Evolutionary conservation across 805 yeast species (phyloP).

Genomic region (Metschnikowia baotianmanensis): DNA sequence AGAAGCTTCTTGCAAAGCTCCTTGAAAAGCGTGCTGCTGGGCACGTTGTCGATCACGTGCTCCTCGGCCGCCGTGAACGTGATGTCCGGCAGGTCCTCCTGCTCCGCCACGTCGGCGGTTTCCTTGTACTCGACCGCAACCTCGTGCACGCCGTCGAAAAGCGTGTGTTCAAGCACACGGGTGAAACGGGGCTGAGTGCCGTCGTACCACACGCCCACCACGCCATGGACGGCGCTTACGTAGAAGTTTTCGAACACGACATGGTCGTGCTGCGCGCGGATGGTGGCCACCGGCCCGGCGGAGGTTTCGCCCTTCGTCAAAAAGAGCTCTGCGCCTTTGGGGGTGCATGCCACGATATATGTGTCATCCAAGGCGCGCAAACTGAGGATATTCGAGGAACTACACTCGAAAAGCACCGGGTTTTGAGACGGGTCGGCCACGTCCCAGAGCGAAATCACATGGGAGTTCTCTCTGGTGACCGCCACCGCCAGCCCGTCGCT

Average conservation of each 20-base stretch:
- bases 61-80: conserved; percentile 23
- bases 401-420: conserved; percentile 5
- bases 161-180: conserved; percentile 15
- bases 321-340: conserved; percentile 33
- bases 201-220: conserved; percentile 41
- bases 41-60: conserved; percentile 24
- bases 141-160: conserved; percentile 17
- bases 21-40: conserved; percentile 23
- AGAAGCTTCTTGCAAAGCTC: conserved; percentile 22
- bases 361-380: conserved; percentile 8
- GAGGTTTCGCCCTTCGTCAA: conserved; percentile 11
- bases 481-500: conserved; percentile 8
- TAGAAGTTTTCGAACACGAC: conserved; percentile 27
- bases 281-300: conserved; percentile 12
- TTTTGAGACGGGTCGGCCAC: conserved; percentile 6
- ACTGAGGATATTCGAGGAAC: conserved; percentile 5
- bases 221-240: conserved; percentile 27
- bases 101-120: conserved; percentile 17
- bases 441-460: conserved; percentile 8
- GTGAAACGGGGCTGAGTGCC: conserved; percentile 28
- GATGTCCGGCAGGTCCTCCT: conserved; percentile 10
- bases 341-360: conserved; percentile 25
- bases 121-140: conserved; percentile 28
- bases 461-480: conserved; percentile 6
- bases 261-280: conserved; percentile 18